A percentile compares a stretch with the other conserved stretches of the same genome.
These are phyloP conservation scores for Phytophthora niederhauseri DNA, from an alignment of 352 stramenopile genomes.

Conservation along the genomic window DNA sequence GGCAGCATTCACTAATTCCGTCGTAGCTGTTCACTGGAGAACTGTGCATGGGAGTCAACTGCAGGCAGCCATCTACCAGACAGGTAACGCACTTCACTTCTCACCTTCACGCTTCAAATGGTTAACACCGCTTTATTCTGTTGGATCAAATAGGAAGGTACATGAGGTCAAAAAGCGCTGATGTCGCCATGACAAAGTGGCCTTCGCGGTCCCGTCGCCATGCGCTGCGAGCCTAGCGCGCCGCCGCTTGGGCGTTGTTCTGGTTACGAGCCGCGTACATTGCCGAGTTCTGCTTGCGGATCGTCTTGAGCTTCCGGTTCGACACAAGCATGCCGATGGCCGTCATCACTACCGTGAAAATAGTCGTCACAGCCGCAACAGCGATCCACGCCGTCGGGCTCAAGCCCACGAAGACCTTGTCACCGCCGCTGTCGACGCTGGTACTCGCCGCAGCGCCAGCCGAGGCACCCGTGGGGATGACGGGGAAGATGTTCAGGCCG, in stretches of 20 bases:
- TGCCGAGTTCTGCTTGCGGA: constrained; percentile 57
- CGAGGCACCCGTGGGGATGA: constrained; percentile 65
- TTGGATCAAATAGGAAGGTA: constrained; percentile 20
- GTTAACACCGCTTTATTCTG: constrained; percentile 24
- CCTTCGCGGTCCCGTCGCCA: background rate
- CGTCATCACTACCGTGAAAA: constrained; percentile 60
- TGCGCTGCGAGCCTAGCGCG: constrained; percentile 12
- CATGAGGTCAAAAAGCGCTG: constrained; percentile 22
- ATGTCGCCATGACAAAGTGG: constrained; percentile 1
- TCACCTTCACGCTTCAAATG: background rate
- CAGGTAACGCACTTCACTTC: background rate
- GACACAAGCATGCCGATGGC: constrained; percentile 55
- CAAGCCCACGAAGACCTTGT: constrained; percentile 64
- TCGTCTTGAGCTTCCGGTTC: constrained; percentile 42
- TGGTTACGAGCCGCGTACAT: constrained; percentile 42
- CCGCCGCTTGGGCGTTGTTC: constrained; percentile 14
- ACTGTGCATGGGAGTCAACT: background rate
- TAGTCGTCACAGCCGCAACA: constrained; percentile 52
- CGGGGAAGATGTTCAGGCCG: constrained; percentile 79
- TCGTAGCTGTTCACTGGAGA: background rate
- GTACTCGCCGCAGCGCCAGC: constrained; percentile 41
- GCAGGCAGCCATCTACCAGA: background rate
- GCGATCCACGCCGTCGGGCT: constrained; percentile 62
- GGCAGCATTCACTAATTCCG: too few relatives aligned
- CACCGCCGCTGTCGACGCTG: constrained; percentile 68